Evolutionary conservation across 108 stramenopile genomes (phyloP), one percentile per base, ranked within the genome.

Genomic region (Skeletonema costatum): DNA sequence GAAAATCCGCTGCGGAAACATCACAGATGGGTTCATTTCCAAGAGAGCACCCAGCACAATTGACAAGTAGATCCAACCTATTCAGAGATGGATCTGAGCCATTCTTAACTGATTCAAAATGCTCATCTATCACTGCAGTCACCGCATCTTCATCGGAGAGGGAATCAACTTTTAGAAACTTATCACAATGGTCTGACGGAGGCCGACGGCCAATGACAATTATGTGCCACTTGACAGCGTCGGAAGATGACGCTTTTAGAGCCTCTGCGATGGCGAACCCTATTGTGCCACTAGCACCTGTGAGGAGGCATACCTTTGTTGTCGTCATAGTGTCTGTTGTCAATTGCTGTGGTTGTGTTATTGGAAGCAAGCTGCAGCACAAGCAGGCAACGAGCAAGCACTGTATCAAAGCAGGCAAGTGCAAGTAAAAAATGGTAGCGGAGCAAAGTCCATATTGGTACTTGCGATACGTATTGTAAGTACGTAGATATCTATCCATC

Each of bases 11-110:
- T 5, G 51, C 76, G 2, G 75, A 58, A 5, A 81, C 71, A 58
- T 81, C 75, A 30, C 44, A 41, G 62, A 77, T 71, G 14, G 80
- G 77, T 19, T 67, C 77, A 60, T 78, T 78, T 72, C 77, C 77
- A 56, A 72, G 65, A n/a, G 64, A 65, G 70, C 77, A 78, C 33
- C 77, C 77, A 30, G 77, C 77, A 56, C 77, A 78, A 46, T 78
- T 78, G 41, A 78, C 60, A 60, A 78, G 71, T 21, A 78, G 70
- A 60, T 78, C 77, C 58, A 78, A 60, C 56, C 71, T 32, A 60
- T 78, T 70, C 33, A 78, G 58, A 32, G 77, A 48, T 39, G 25
- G 41, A 61, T 78, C 71, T 4, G 50, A 32, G 32, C 51, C 16
- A 17, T 70, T 74, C 61, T 61, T 46, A 3, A 80, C 72, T 30